Conservation (phyloP, 768 basidiomycete species). For the Tephrocybe rancida region DNA sequence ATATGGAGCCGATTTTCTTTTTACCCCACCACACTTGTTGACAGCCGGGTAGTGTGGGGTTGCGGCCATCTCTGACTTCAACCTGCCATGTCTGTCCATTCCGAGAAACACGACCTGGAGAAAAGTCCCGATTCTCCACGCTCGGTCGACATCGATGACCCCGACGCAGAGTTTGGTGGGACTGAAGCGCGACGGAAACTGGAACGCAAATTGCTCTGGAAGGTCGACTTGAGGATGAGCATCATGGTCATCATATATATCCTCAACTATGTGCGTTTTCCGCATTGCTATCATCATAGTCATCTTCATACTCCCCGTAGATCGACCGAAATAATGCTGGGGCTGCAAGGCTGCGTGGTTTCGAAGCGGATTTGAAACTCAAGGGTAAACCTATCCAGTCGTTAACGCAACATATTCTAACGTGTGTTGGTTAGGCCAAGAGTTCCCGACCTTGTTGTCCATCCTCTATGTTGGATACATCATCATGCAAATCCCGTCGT, state of each 20-base stretch:
- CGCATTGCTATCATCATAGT: background rate
- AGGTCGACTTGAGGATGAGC: constrained; percentile 53
- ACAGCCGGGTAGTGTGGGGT: background rate
- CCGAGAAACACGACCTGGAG: constrained; percentile 19
- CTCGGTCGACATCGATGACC: constrained; percentile 15
- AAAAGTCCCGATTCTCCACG: constrained; percentile 1
- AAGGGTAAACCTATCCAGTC: constrained; percentile 31
- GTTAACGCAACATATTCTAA: background rate
- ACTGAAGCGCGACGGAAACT: constrained; percentile 24
- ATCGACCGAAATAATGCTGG: constrained; percentile 77
- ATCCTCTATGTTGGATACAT: constrained; percentile 71
- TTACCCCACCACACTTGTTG: background rate
- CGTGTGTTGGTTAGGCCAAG: constrained; percentile 22
- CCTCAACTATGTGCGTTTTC: constrained; percentile 37
- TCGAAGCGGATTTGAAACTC: constrained; percentile 61
- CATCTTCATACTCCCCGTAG: constrained; percentile 34
- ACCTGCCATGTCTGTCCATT: constrained; percentile 18
- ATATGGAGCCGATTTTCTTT: background rate
- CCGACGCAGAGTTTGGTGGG: constrained; percentile 31
- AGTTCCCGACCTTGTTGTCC: constrained; percentile 63
- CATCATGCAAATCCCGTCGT: constrained; percentile 76
- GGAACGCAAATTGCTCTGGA: constrained; percentile 42
- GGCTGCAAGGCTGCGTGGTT: constrained; percentile 67
- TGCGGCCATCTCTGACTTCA: background rate
- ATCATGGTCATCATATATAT: constrained; percentile 51